Base-by-base conservation (phyloP, 257 asterid species). In the Gardenia jasminoides region DNA sequence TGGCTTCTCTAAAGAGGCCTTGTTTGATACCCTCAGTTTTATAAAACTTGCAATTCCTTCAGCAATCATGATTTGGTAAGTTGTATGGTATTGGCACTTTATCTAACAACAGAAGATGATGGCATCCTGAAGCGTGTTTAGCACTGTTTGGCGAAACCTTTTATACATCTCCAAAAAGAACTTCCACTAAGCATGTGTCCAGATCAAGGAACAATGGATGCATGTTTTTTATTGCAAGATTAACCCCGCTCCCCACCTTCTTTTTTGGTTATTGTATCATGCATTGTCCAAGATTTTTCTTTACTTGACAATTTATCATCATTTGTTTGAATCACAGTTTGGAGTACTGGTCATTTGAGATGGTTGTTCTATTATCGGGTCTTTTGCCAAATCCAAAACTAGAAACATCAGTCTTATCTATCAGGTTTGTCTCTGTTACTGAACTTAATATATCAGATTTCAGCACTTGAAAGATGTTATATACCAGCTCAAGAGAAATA, bases 341-440 rank as follows among this genome's bases (percentile, higher is more conserved):
- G 86, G 97, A 92, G 89, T 84, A 85, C 31, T 92, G 95, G 97
- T 92, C 97, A 0, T 92, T 90, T 24, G 95, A 89, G 80, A 85
- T 90, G 77, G 90, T 89, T 95, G 95, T 92, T 64, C 82, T 92
- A 41, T 87, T 90, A 28, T 84, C 95, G 15, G 97, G 97, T 6
- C 91, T 88, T 77, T 91, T 92, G 7, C 96, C 96, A 0, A 86
- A 92, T 83, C 97, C 95, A 9, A 88, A 90, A 3, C 73, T 92
- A 48, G 97, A 92, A 81, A 90, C 97, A 1, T 92, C 97, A 0
- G 95, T 89, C 82, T 88, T 92, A 13, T 92, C 95, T 3, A 92
- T 92, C 82, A 89, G 91, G 96, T 88, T 44, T 6, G 69, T 65
- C 24, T 83, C 36, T 58, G 17, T 66, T 74, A 69, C 10, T 62